A percentile compares a stretch with the other conserved stretches of the same genome.
Evolutionary conservation across 805 yeast species (phyloP).

Genomic region (Isabelozyma heimii): DNA sequence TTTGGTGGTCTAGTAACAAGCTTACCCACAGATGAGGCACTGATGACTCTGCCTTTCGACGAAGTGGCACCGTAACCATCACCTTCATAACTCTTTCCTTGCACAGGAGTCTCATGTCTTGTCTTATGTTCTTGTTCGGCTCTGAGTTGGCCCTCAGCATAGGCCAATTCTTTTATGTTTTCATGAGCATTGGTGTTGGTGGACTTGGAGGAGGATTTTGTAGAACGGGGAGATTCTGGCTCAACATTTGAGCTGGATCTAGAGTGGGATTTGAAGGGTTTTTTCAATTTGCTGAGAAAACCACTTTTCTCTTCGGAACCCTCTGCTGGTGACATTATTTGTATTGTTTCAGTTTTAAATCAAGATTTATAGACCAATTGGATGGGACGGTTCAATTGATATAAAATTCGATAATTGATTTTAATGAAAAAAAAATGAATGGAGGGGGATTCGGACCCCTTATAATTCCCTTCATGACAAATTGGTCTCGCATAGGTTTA

Average conservation of each 20-base stretch:
- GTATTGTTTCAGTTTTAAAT: background rate
- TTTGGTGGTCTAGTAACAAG: slow-evolving; percentile 28
- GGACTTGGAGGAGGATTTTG: background rate
- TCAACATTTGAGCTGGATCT: slow-evolving; percentile 8
- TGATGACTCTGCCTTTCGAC: slow-evolving; percentile 2
- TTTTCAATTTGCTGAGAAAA: slow-evolving; percentile 17
- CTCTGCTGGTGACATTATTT: background rate
- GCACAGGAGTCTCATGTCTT: background rate
- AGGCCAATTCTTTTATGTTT: slow-evolving; percentile 13
- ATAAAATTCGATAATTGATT: too few species aligned
- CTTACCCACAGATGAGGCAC: slow-evolving; percentile 20
- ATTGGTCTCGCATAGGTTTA: background rate
- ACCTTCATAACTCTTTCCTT: slow-evolving; percentile 4
- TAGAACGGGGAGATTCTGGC: background rate
- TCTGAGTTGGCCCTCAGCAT: slow-evolving; percentile 15
- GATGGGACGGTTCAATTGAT: background rate
- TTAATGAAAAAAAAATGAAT: too few species aligned
- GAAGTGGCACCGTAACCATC: slow-evolving; percentile 1
- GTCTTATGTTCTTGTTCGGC: slow-evolving; percentile 9
- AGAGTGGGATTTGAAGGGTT: slow-evolving; percentile 17
- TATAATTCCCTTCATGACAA: background rate
- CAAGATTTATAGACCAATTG: background rate
- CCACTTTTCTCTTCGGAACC: slow-evolving; percentile 14
- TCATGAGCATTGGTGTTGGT: background rate
- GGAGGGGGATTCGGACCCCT: background rate